These are phyloP conservation scores for Cnidoscolus chayamansa DNA, from an alignment of 441 rosid genomes.

Conservation along the genomic window DNA sequence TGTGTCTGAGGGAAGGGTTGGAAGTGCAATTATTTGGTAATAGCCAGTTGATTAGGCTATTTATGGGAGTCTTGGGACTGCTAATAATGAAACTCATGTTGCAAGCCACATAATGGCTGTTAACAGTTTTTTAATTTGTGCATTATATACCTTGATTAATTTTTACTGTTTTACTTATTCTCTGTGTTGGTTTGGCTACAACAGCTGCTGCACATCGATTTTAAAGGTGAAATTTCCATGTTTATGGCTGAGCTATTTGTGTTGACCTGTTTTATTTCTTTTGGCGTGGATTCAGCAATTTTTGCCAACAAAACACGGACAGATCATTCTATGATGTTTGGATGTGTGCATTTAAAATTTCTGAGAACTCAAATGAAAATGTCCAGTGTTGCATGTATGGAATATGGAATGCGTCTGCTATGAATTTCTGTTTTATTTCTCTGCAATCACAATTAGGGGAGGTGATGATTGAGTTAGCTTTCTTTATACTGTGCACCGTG, in stretches of 20 bases:
- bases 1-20: background rate
- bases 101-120: background rate
- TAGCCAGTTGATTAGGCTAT: background rate
- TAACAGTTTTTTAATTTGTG: background rate
- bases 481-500: background rate
- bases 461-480: background rate
- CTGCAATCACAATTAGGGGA: background rate
- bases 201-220: background rate
- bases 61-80: background rate
- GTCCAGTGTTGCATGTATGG: background rate
- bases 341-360: background rate
- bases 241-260: background rate
- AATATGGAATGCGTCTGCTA: no score
- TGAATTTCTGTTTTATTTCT: background rate
- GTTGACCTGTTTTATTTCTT: background rate
- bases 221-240: background rate
- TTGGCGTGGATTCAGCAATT: background rate
- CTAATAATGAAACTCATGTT: background rate
- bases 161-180: background rate
- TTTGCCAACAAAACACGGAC: background rate
- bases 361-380: background rate
- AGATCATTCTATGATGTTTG: background rate
- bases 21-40: background rate
- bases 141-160: background rate
- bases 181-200: background rate